Conservation (phyloP, 2,329 filamentous ascomycete species). For the Corinectria fuckeliana region DNA sequence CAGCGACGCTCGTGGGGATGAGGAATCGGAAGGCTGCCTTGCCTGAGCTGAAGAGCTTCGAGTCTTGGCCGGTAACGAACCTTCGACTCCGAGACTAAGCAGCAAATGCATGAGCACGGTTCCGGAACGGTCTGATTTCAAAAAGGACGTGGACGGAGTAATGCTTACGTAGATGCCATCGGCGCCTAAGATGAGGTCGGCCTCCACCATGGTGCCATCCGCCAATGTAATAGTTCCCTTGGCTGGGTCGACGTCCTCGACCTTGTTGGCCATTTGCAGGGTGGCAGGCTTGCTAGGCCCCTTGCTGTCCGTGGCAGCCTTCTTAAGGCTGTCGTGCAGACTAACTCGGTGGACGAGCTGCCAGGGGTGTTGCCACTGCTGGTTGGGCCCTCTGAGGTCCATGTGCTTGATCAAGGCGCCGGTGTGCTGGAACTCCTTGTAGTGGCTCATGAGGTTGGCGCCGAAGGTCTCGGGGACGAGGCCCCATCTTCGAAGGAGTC, state of each 20-base stretch:
- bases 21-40: conserved; percentile 64
- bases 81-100: conserved; percentile 34
- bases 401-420: conserved; percentile 45
- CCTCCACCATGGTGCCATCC: conserved; percentile 49
- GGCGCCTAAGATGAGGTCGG: conserved; percentile 60
- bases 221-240: conserved; percentile 51
- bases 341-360: conserved; percentile 58
- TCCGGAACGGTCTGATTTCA: neutral
- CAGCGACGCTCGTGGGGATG: conserved; percentile 49
- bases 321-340: conserved; percentile 58
- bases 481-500: conserved; percentile 55
- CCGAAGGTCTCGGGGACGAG: conserved; percentile 48
- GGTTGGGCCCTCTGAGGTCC: conserved; percentile 44
- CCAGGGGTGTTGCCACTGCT: conserved; percentile 56
- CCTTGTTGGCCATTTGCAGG: conserved; percentile 49
- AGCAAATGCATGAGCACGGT: neutral
- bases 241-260: conserved; percentile 50
- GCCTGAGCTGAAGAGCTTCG: conserved; percentile 50
- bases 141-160: neutral
- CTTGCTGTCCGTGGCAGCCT: conserved; percentile 46
- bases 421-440: conserved; percentile 44
- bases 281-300: conserved; percentile 46
- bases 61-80: conserved; percentile 26
- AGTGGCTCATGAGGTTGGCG: conserved; percentile 44
- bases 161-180: conserved; percentile 57